Base-by-base conservation (phyloP, 1,284 basidiomycete genomes). In the Vanrija sp. region DNA sequence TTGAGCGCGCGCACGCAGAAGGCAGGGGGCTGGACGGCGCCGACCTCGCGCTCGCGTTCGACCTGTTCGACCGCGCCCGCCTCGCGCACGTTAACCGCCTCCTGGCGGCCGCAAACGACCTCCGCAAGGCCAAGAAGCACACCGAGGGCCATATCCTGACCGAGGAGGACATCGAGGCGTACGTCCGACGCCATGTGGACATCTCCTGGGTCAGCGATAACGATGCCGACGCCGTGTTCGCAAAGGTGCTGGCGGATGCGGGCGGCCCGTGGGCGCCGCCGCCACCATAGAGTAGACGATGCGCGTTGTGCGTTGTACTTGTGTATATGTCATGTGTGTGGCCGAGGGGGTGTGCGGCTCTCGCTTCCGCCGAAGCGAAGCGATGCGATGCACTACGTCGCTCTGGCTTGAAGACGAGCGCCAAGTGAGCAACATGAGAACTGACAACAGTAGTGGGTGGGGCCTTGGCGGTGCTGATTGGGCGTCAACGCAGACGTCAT, bases 151-250 rank as follows among this genome's bases (percentile, higher is more conserved):
- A 42, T 5, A 18, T 38, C 16, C 19, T 34, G n/a, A 25, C 29
- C 14, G 54, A 56, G 26, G 43, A 51, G 6, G 49, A 51, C 12
- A 51, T 56, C 19, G 25, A 19, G 34, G 43, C 38, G 23, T 18
- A 47, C 26, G 54, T 56, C 15, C 21, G 25, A 9, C 46, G 15
- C 19, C 18, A 50, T 19, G 42, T 28, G 16, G 39, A 56, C 18
- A 43, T 56, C 12, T 28, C 25, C 15, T 56, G 49, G 49, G 39
- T 56, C 28, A 49, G 49, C 43, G 49, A 56, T 18, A 56, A 56
- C 23, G 54, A 51, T 16, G 43, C 49, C n/a, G 49, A 47, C 26
- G 28, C 21, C 10, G 55, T 48, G 9, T 40, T 57, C 18, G 51
- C 42, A 8, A 21, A 42, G 39, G n/a, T 42, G 39, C 15, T 42